A percentile compares a stretch with the other conserved stretches of the same genome.
These are phyloP conservation scores for Rheum nobile DNA, from an alignment of 148 eudicot species.

Conservation along the genomic window DNA sequence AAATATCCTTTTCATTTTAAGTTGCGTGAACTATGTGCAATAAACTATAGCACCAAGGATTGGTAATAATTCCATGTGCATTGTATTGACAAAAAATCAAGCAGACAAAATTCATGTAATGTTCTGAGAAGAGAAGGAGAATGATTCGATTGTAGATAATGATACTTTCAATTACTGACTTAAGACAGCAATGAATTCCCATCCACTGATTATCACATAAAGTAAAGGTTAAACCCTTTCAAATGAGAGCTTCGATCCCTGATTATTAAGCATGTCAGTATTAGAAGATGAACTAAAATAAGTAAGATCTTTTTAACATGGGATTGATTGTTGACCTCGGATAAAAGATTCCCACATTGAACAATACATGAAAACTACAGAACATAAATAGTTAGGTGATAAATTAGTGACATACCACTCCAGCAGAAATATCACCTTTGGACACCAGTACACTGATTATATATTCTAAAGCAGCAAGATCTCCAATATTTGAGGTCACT, in stretches of 20 bases:
- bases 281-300: neutral
- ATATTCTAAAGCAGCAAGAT: conserved; percentile 86
- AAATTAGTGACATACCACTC: conserved; percentile 38
- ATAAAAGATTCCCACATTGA: neutral
- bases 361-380: conserved; percentile 29
- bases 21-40: neutral
- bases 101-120: neutral
- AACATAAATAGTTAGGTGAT: conserved; percentile 55
- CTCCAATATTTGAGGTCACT: conserved; percentile 79
- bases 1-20: neutral
- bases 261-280: neutral
- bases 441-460: conserved; percentile 68
- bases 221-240: neutral
- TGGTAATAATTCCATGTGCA: neutral
- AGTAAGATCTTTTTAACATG: neutral
- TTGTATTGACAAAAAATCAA: neutral
- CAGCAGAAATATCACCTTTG: conserved; percentile 71
- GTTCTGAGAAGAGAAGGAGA: neutral
- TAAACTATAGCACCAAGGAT: neutral
- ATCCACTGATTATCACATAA: neutral
- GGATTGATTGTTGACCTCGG: neutral
- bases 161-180: neutral
- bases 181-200: neutral
- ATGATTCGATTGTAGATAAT: neutral
- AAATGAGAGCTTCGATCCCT: neutral